A percentile compares a stretch with the other conserved stretches of the same genome.
Conservation (phyloP, 2,329 filamentous ascomycete species). For the Pezicula rhizophila region DNA sequence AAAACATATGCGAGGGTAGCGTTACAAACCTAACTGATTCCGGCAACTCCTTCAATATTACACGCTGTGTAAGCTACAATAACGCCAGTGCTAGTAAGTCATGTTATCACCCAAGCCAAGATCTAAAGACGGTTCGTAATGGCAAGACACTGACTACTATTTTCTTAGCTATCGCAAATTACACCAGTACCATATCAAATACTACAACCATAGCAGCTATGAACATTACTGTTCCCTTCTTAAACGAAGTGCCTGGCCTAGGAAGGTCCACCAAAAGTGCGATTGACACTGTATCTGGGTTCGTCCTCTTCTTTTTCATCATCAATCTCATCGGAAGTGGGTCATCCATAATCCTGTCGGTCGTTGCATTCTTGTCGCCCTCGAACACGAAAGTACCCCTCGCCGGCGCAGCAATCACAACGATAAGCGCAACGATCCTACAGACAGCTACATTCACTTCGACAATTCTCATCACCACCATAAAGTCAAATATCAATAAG, state of each 20-base stretch:
- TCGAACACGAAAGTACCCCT: background rate
- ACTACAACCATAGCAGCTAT: constrained; percentile 1
- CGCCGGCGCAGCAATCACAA: constrained; percentile 3
- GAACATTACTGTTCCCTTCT: constrained; percentile 3
- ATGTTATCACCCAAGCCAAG: background rate
- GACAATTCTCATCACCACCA: background rate
- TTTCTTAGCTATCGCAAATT: constrained; percentile 1
- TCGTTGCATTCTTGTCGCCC: constrained; percentile 1
- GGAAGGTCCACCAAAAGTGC: constrained; percentile 2
- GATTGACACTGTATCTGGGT: background rate
- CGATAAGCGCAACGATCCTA: constrained; percentile 4
- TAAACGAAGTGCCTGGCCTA: constrained; percentile 4
- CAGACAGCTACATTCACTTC: constrained; percentile 4
- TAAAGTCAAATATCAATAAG: constrained; percentile 1
- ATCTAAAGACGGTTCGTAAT: background rate
- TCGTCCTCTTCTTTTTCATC: constrained; percentile 5
- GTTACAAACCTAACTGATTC: constrained; percentile 1
- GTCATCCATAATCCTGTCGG: constrained; percentile 3
- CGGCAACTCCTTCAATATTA: constrained; percentile 2
- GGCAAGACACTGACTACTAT: background rate
- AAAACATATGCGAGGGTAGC: constrained; percentile 4
- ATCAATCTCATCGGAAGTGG: constrained; percentile 5
- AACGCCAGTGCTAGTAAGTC: constrained; percentile 5
- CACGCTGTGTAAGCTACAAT: constrained; percentile 6
- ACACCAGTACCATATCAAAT: constrained; percentile 2